These are phyloP conservation scores for Murraya koenigii DNA, from an alignment of 345 rosid species.

Conservation along the genomic window DNA sequence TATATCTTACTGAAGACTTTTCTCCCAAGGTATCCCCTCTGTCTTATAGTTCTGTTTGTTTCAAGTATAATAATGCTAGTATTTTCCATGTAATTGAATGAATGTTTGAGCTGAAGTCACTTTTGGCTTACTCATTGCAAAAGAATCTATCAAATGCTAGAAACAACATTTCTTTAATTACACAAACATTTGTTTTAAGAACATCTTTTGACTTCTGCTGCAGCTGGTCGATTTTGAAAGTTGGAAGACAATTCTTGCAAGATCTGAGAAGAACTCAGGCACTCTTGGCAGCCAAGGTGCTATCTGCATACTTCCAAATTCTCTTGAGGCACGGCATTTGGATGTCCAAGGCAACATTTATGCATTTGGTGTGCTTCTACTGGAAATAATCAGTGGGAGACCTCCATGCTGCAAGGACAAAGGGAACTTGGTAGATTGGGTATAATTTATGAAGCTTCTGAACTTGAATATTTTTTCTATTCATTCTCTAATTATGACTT, in stretches of 20 bases:
- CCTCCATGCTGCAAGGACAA: slow-evolving; percentile 85
- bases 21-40: slow-evolving; percentile 68
- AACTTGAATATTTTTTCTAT: not conserved
- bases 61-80: not conserved
- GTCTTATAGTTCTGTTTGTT: not conserved
- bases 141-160: not conserved
- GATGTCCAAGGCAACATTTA: slow-evolving; percentile 85
- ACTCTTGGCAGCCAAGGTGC: slow-evolving; percentile 73
- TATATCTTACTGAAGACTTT: slow-evolving; percentile 95
- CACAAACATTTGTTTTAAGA: not conserved
- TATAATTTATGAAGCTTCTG: slow-evolving; percentile 26
- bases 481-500: not conserved
- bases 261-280: slow-evolving; percentile 84
- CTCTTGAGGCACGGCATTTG: slow-evolving; percentile 67
- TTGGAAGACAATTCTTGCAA: slow-evolving; percentile 88
- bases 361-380: slow-evolving; percentile 81
- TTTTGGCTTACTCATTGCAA: not conserved
- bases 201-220: slow-evolving; percentile 16
- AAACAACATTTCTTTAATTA: not conserved
- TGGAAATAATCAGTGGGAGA: slow-evolving; percentile 90
- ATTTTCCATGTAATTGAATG: not conserved
- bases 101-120: slow-evolving; percentile 1
- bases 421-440: slow-evolving; percentile 91
- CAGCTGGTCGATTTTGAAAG: slow-evolving; percentile 97
- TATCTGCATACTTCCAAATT: slow-evolving; percentile 72